Evolutionary conservation across 306 rosid genomes (phyloP).

Genomic region (Casuarina cunninghamiana): DNA sequence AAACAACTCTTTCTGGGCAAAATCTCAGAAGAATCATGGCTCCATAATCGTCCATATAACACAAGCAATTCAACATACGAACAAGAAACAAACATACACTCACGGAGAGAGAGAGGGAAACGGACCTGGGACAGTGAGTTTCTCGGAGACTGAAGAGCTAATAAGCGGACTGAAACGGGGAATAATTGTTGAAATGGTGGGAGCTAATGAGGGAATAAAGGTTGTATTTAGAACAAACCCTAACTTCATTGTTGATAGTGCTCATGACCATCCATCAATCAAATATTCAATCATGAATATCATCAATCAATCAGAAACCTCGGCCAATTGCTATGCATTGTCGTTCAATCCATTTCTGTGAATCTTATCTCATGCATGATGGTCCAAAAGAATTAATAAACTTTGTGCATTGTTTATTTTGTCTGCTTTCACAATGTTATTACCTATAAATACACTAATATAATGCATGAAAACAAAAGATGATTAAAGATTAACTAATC

Average conservation of each 20-base stretch:
- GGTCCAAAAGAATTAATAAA: too few species aligned
- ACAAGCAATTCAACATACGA: neutral
- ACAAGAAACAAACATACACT: neutral
- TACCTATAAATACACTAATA: too few species aligned
- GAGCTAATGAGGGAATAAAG: conserved; percentile 6
- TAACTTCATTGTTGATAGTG: conserved; percentile 38
- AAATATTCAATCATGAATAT: too few species aligned
- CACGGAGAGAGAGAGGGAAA: conserved; percentile 6
- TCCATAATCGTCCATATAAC: neutral
- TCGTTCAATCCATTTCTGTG: too few species aligned
- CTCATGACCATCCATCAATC: neutral
- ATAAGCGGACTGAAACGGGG: conserved; percentile 5
- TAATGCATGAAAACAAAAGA: too few species aligned
- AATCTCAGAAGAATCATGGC: neutral
- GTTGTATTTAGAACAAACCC: conserved; percentile 20
- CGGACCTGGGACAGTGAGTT: conserved; percentile 23
- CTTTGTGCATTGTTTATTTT: too few species aligned
- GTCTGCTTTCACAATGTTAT: too few species aligned
- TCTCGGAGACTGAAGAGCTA: conserved; percentile 2
- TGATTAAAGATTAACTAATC: too few species aligned
- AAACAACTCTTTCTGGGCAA: neutral
- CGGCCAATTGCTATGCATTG: too few species aligned
- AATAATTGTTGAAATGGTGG: conserved; percentile 19
- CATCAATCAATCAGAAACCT: too few species aligned
- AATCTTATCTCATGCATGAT: too few species aligned